Percentiles rank a stretch among this genome's conserved stretches.
phyloP scores from a whole-genome alignment of 192 early-diverging fungal species.

The Gonapodya sp. region DNA sequence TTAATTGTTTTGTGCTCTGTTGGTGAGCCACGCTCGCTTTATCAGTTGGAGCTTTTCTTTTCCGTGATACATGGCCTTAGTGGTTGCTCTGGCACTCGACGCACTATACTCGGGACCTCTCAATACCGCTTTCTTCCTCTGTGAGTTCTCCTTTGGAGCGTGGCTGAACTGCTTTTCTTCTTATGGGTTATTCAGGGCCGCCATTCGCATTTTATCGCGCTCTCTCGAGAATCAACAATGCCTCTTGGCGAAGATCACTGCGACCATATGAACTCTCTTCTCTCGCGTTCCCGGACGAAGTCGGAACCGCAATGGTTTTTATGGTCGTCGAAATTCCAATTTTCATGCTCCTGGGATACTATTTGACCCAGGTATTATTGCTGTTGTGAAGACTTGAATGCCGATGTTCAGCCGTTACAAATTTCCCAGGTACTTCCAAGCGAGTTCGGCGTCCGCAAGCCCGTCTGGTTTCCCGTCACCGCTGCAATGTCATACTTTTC shows the following conservation, averaged over 20 bases:
- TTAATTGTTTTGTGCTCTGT: conserved; percentile 56
- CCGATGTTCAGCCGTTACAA: conserved; percentile 18
- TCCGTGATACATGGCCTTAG: neutral
- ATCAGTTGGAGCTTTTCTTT: neutral
- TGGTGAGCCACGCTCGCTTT: neutral
- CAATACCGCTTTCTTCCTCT: conserved; percentile 41
- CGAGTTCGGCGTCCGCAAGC: conserved; percentile 53
- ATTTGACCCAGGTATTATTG: conserved; percentile 3
- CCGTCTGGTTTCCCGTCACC: conserved; percentile 51
- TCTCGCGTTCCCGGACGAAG: conserved; percentile 28
- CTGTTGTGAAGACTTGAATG: neutral
- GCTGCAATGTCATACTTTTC: conserved; percentile 22
- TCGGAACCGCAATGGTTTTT: conserved; percentile 41
- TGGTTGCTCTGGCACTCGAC: conserved; percentile 45
- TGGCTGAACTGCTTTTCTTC: too few relatives aligned
- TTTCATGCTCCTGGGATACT: conserved; percentile 29
- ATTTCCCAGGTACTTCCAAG: conserved; percentile 39
- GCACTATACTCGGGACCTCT: conserved; percentile 23
- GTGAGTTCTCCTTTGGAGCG: conserved; percentile 16
- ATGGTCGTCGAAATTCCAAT: conserved; percentile 39
- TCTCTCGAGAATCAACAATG: conserved; percentile 37
- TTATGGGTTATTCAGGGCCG: too few relatives aligned
- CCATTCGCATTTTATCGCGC: conserved; percentile 61
- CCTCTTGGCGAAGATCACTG: neutral
- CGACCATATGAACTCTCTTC: neutral